Percentiles rank a stretch among this genome's conserved stretches.
Evolutionary conservation across 805 yeast genomes (phyloP).

Genomic region (Ogataea pilisensis): DNA sequence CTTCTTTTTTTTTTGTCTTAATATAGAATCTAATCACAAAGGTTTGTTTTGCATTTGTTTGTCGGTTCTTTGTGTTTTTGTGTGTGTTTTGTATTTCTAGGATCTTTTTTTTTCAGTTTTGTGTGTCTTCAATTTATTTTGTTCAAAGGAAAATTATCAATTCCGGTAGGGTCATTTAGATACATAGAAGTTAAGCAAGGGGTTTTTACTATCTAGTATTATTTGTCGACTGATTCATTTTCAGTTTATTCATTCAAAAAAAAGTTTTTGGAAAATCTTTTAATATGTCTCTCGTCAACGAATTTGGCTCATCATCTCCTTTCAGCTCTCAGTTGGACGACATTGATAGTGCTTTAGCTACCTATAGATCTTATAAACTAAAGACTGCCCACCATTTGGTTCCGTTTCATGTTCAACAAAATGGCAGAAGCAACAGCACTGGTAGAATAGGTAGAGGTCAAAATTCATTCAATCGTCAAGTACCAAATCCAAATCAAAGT

Average conservation of each 20-base stretch:
- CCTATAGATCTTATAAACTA: background rate
- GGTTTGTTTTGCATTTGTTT: background rate
- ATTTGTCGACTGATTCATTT: no score
- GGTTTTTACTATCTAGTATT: background rate
- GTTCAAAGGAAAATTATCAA: background rate
- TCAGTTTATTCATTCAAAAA: no score
- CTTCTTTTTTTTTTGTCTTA: no score
- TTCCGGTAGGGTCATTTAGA: no score
- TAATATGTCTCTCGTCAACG: background rate
- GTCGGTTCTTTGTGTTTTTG: background rate
- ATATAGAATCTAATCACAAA: no score
- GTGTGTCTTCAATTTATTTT: background rate
- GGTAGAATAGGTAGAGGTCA: background rate
- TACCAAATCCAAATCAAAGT: background rate
- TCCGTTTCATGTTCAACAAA: background rate
- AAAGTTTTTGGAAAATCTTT: background rate
- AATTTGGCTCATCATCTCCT: conserved; percentile 1
- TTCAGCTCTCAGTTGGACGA: conserved; percentile 14
- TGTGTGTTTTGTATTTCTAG: background rate
- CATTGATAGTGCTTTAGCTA: conserved; percentile 6
- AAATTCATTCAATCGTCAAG: background rate
- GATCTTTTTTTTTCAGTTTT: background rate
- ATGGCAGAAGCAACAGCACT: background rate
- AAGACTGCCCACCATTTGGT: background rate
- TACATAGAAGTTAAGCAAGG: background rate